A percentile compares a stretch with the other conserved stretches of the same genome.
phyloP scores from a whole-genome alignment of 1,284 basidiomycete species.

The Malassezia globosa region DNA sequence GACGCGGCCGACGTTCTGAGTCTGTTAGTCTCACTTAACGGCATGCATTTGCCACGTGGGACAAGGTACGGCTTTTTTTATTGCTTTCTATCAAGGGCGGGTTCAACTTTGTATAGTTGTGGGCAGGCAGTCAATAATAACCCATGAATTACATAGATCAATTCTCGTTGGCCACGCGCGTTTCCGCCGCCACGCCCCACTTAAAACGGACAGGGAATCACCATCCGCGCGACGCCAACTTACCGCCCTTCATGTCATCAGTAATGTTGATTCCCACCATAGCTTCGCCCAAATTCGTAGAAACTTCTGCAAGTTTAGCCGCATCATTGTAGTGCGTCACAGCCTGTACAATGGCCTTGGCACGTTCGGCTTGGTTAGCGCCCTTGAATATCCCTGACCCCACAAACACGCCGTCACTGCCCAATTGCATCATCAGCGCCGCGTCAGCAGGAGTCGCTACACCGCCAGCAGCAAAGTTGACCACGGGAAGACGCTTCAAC shows the following conservation, averaged over 20 bases:
- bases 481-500: constrained; percentile 83
- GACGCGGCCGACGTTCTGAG: too few relatives aligned
- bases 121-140: too few relatives aligned
- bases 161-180: too few relatives aligned
- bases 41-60: not conserved
- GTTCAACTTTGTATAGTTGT: too few relatives aligned
- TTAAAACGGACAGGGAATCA: too few relatives aligned
- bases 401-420: constrained; percentile 74
- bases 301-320: constrained; percentile 55
- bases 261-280: constrained; percentile 81
- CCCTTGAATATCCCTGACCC: constrained; percentile 52
- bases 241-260: constrained; percentile 43
- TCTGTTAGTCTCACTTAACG: too few relatives aligned
- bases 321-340: constrained; percentile 69
- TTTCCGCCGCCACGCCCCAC: too few relatives aligned
- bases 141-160: too few relatives aligned
- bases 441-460: constrained; percentile 95
- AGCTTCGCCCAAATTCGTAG: constrained; percentile 74
- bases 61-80: not conserved
- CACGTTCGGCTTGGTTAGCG: constrained; percentile 82
- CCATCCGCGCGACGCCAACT: constrained; percentile 40
- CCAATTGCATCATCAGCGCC: constrained; percentile 98
- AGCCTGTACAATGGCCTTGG: constrained; percentile 92
- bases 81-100: too few relatives aligned
- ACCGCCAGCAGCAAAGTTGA: constrained; percentile 64